Base-by-base conservation (phyloP, 169 alveolate species). In the Cystoisospora suis region DNA sequence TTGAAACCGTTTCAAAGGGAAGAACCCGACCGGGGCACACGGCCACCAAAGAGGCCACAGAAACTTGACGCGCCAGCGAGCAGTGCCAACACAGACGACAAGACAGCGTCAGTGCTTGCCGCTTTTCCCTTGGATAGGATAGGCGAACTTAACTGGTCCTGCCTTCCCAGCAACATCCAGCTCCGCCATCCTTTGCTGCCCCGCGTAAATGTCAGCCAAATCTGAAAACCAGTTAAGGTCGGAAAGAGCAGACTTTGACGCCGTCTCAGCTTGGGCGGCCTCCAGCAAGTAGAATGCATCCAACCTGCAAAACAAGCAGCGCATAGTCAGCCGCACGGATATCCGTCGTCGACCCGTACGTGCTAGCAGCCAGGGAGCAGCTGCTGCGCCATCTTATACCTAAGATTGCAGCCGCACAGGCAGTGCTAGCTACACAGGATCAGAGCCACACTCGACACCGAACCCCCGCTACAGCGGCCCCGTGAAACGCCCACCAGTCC, bases 161-260 rank as follows among this genome's bases (percentile, higher is more conserved):
- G 75, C 75, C 72, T 56, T 56, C 49, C 27, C 6, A 32, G 88
- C 72, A 6, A 56, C 75, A 34, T 81, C 75, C 75, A 56, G 42
- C 49, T 40, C 75, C 5, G 88, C 88, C 75, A 56, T 59, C n/a
- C 42, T 44, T 32, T 81, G 75, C 88, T 56, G 72, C 9, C 79
- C 88, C 0, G 79, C 42, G 80, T 83, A 59, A 0, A 59, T 59
- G 72, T 59, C 61, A 2, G 93, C 72, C 15, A 89, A 59, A 32
- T 80, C 80, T 29, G 89, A 42, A 53, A 58, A 89, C 90, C 90
- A 89, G 23, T 89, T 45, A 0, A 89, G 40, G 29, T 89, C 80
- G 9, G 90, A n/a, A 49, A 89, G 75, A 12, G 93, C 93, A 32
- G 93, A 80, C 75, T 80, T 77, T 34, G 88, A 56, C 46, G 88